A percentile compares a stretch with the other conserved stretches of the same genome.
phyloP scores from a whole-genome alignment of 805 yeast genomes.

The Komagataella pseudopastoris region DNA sequence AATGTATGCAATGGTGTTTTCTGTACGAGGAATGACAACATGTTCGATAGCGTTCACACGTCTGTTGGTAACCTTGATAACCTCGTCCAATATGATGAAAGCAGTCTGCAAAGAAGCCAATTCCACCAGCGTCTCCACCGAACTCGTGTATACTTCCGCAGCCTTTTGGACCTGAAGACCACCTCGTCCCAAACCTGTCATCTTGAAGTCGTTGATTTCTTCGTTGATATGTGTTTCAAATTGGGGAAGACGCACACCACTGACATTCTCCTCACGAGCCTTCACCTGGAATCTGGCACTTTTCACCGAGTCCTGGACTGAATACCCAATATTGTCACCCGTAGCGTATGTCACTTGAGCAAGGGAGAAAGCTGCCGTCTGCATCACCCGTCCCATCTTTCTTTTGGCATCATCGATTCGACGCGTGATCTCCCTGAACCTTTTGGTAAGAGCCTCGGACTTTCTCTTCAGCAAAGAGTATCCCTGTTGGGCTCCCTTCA shows the following conservation, averaged over 20 bases:
- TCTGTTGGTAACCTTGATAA: conserved; percentile 93
- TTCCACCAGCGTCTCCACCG: conserved; percentile 94
- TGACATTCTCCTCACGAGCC: conserved; percentile 90
- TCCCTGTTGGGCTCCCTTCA: conserved; percentile 96
- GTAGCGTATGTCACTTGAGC: conserved; percentile 98
- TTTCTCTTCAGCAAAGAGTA: conserved; percentile 87
- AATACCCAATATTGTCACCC: conserved; percentile 90
- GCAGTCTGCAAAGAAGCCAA: conserved; percentile 95
- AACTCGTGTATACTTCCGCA: conserved; percentile 81
- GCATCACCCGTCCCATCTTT: conserved; percentile 98
- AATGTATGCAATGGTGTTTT: conserved; percentile 83
- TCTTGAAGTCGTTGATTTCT: conserved; percentile 80
- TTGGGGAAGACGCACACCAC: conserved; percentile 90
- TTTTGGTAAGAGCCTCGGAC: conserved; percentile 91
- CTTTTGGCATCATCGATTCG: conserved; percentile 91
- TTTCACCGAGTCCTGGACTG: conserved; percentile 89
- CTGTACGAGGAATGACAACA: conserved; percentile 95
- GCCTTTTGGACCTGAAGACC: conserved; percentile 97
- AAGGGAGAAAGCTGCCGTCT: conserved; percentile 91
- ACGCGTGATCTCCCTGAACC: conserved; percentile 91
- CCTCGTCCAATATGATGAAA: conserved; percentile 91
- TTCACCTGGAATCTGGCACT: conserved; percentile 82
- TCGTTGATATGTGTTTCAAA: conserved; percentile 79
- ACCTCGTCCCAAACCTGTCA: conserved; percentile 97
- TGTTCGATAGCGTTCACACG: conserved; percentile 98